Percentiles rank a stretch among this genome's conserved stretches.
Evolutionary conservation across 345 rosid genomes (phyloP).

Genomic region (Citrus hindsii): DNA sequence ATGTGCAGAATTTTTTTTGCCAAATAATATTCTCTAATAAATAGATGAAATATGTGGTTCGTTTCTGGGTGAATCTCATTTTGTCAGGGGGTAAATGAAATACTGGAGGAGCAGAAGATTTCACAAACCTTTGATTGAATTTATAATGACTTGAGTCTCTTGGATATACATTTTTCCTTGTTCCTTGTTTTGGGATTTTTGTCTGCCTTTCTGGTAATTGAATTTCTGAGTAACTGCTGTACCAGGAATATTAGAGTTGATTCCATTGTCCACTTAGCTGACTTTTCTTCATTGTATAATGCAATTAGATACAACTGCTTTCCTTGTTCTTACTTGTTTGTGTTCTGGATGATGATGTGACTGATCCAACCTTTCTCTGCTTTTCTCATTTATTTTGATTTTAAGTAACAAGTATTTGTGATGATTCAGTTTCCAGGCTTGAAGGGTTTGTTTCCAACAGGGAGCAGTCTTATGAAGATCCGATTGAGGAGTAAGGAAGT

Average conservation of each 20-base stretch:
- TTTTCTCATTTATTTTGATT: conserved; percentile 19
- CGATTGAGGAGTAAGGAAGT: conserved; percentile 90
- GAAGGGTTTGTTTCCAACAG: conserved; percentile 98
- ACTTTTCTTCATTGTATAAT: neutral
- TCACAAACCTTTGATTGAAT: neutral
- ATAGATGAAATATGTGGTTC: neutral
- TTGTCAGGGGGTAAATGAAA: neutral
- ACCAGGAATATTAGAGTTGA: neutral
- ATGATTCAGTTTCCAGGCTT: conserved; percentile 83
- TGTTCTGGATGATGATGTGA: neutral
- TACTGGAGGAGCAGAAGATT: neutral
- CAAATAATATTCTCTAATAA: neutral
- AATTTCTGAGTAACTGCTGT: neutral
- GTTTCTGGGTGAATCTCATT: neutral
- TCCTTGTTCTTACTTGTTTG: neutral
- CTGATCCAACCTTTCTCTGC: neutral
- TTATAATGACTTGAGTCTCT: neutral
- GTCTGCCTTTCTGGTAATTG: neutral
- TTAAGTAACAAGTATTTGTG: conserved; percentile 15
- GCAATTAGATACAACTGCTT: neutral
- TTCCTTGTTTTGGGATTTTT: neutral
- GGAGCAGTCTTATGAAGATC: conserved; percentile 99
- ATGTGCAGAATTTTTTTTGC: conserved; percentile 1
- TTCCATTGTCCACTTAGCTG: neutral
- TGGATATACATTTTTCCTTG: neutral